Evolutionary conservation across 2,329 filamentous ascomycete species (phyloP).

Genomic region (Fusarium dlaminii): DNA sequence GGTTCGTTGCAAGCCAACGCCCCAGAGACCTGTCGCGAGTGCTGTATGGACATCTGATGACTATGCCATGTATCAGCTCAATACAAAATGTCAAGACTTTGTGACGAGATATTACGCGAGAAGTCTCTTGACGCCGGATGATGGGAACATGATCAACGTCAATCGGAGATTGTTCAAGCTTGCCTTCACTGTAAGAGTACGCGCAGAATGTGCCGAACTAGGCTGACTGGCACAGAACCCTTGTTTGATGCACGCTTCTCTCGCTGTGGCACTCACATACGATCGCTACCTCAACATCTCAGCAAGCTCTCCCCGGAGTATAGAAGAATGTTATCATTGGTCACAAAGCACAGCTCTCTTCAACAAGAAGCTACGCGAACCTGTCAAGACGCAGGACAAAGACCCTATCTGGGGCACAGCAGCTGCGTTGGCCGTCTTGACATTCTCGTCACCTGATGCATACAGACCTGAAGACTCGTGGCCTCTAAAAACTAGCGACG

Average conservation of each 20-base stretch:
- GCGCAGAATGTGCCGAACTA: fast-evolving
- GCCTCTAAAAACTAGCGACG: conserved; percentile 43
- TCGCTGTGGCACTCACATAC: conserved; percentile 55
- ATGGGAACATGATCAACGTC: conserved; percentile 49
- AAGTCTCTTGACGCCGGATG: conserved; percentile 50
- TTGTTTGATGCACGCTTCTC: conserved; percentile 57
- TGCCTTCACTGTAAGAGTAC: conserved; percentile 50
- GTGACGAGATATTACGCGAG: conserved; percentile 51
- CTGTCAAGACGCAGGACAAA: conserved; percentile 48
- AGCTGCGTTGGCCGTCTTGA: conserved; percentile 52
- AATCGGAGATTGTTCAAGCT: conserved; percentile 51
- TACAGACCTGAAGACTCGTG: conserved; percentile 44
- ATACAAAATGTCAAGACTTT: conserved; percentile 53
- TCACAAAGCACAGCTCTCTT: conserved; percentile 53
- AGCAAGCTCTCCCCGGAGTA: conserved; percentile 34
- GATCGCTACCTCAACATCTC: conserved; percentile 47
- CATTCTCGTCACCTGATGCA: conserved; percentile 53
- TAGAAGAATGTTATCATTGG: conserved; percentile 56
- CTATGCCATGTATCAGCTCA: conserved; percentile 48
- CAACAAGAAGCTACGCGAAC: conserved; percentile 48
- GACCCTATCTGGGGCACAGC: conserved; percentile 60
- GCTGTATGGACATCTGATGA: conserved; percentile 49
- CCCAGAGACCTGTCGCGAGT: conserved; percentile 40
- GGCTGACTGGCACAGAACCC: conserved; percentile 47
- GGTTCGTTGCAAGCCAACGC: conserved; percentile 22